Base-by-base conservation (phyloP, 2,329 filamentous ascomycete species). In the Cladosporium sp. region DNA sequence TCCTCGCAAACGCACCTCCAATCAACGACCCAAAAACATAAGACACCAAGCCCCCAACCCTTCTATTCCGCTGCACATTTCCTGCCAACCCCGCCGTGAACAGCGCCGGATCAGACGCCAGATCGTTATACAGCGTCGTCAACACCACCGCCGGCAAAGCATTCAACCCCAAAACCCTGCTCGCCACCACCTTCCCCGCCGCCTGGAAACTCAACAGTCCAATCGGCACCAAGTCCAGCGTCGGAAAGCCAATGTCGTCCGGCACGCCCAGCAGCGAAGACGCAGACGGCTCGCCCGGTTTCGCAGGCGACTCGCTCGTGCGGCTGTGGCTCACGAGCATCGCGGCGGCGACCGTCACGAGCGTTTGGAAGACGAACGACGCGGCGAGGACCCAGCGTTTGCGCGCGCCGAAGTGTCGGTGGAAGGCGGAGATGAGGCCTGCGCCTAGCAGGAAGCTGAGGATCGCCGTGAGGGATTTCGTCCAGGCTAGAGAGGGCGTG, bases 81-180 rank as follows among this genome's bases (percentile, higher is more conserved):
- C 64, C 59, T n/a, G 66, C 45, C 4, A 69, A 53, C 1, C 59
- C 63, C 0, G 64, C 57, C 2, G 64, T 66, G 1, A 78, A 59
- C n/a, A 81, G 53, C 4, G 70, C 70, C 6, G 74, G 70, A 59
- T 89, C 85, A 1, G 83, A 85, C 58, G 88, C 87, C 15, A 91
- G 64, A 64, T 91, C 87, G 62, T 85, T 89, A 70, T 89, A 90
- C 55, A 88, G 82, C 64, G 85, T 89, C 1, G 87, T 91, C 52
- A 92, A 68, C 3, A 90, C 87, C 11, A 89, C 85, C 53, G 84
- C 88, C 0, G 86, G 89, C 11, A 91, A 70, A 5, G 82, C 81
- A 52, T 82, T 83, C 62, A 83, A 84, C 60, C 82, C 78, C 52
- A 91, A 67, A 0, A 84, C 80, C 3, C 86, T 72, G 58, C 84